These are phyloP conservation scores for Polygonum aviculare DNA, from an alignment of 148 eudicot genomes.

Conservation along the genomic window DNA sequence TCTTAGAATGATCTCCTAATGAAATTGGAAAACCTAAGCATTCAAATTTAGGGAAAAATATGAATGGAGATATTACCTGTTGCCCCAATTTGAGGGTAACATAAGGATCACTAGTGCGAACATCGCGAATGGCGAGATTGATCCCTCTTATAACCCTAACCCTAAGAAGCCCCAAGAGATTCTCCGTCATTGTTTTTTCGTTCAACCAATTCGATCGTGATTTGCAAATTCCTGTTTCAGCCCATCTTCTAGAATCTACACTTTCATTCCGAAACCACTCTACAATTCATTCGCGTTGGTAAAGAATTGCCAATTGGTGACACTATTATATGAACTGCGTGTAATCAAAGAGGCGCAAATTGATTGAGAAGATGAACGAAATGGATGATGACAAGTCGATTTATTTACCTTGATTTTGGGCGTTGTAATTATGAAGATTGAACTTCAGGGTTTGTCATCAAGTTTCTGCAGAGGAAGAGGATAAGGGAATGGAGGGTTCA, in stretches of 20 bases:
- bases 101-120: slow-evolving; percentile 76
- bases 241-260: not conserved
- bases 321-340: not conserved
- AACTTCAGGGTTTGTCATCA: not conserved
- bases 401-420: not conserved
- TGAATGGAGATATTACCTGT: slow-evolving; percentile 32
- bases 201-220: not conserved
- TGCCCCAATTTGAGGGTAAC: slow-evolving; percentile 56
- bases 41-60: not conserved
- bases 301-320: not conserved
- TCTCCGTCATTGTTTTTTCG: slow-evolving; percentile 19
- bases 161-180: slow-evolving; percentile 57
- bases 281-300: not conserved
- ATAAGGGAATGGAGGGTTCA: not conserved
- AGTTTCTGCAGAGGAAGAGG: not conserved
- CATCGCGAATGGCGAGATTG: slow-evolving; percentile 77
- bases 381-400: not conserved
- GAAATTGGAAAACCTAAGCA: too few species aligned
- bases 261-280: too few species aligned
- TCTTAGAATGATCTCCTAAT: too few species aligned
- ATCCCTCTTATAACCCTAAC: slow-evolving; percentile 53
- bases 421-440: not conserved
- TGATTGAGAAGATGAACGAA: not conserved
- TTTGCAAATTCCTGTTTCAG: not conserved
- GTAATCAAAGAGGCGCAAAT: not conserved